phyloP scores from a whole-genome alignment of 1,284 basidiomycete genomes.

The Vanrija sp. region DNA sequence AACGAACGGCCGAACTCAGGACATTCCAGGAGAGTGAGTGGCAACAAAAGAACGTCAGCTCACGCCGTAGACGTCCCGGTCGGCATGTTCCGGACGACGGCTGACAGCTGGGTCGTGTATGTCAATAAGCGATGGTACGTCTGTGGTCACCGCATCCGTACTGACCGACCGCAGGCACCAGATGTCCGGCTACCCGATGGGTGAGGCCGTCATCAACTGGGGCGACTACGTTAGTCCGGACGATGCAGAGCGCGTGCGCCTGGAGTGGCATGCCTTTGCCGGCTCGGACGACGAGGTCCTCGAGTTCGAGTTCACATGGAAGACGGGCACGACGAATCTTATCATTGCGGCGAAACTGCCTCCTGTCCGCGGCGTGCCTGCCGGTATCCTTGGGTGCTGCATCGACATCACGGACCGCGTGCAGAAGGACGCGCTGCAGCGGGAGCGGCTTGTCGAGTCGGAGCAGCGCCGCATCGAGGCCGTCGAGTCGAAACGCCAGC shows the following conservation, averaged over 20 bases:
- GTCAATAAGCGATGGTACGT: slow-evolving; percentile 34
- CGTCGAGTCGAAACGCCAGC: slow-evolving; percentile 44
- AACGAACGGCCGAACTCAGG: slow-evolving; percentile 41
- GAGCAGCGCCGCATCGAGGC: slow-evolving; percentile 42
- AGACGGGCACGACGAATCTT: too few relatives aligned
- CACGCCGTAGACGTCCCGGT: slow-evolving; percentile 25
- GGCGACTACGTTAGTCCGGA: slow-evolving; percentile 25
- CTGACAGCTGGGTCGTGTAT: slow-evolving; percentile 33
- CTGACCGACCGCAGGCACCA: slow-evolving; percentile 26
- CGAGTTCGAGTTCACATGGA: slow-evolving; percentile 18
- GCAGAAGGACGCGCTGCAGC: slow-evolving; percentile 39
- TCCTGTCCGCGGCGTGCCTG: too few relatives aligned
- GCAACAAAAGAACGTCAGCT: too few relatives aligned
- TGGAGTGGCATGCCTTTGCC: slow-evolving; percentile 24
- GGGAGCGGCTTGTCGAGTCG: slow-evolving; percentile 36
- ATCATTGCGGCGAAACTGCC: too few relatives aligned
- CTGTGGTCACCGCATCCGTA: too few relatives aligned
- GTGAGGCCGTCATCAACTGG: slow-evolving; percentile 27
- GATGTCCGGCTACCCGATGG: slow-evolving; percentile 27
- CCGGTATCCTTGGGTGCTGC: too few relatives aligned
- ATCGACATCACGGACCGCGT: slow-evolving; percentile 46
- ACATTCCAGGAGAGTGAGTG: slow-evolving; percentile 28
- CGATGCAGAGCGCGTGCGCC: slow-evolving; percentile 10
- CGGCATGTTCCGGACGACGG: slow-evolving; percentile 39
- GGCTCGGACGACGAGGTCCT: slow-evolving; percentile 1